These are phyloP conservation scores for Starmera caribaea DNA, from an alignment of 805 yeast species.

Conservation along the genomic window DNA sequence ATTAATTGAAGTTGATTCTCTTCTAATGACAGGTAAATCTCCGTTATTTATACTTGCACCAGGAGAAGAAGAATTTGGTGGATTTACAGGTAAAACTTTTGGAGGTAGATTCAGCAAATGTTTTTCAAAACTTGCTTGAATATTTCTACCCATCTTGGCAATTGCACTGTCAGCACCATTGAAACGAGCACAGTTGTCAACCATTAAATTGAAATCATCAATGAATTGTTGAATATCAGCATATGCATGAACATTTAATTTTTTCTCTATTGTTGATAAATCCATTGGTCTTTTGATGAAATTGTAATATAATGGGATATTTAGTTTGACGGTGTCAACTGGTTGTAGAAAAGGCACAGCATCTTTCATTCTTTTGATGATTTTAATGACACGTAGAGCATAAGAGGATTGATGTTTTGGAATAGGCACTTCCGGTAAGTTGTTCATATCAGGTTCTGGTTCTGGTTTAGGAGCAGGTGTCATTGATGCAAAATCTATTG, in stretches of 20 bases:
- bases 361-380: constrained; percentile 84
- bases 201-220: constrained; percentile 78
- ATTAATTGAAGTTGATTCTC: constrained; percentile 59
- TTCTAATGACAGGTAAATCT: constrained; percentile 56
- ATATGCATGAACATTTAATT: constrained; percentile 62
- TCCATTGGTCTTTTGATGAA: constrained; percentile 88
- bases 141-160: constrained; percentile 83
- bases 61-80: constrained; percentile 14
- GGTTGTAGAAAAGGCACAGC: constrained; percentile 86
- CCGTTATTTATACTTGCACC: constrained; percentile 23
- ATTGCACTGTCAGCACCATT: constrained; percentile 81
- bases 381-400: constrained; percentile 69
- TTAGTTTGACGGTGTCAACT: constrained; percentile 80
- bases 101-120: constrained; percentile 90
- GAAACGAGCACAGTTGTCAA: constrained; percentile 69
- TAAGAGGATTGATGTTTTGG: constrained; percentile 81
- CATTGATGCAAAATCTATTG: constrained; percentile 10
- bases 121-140: constrained; percentile 88
- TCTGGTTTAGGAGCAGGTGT: constrained; percentile 72
- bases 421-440: constrained; percentile 55
- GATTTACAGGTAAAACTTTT: constrained; percentile 27
- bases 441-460: constrained; percentile 61
- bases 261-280: constrained; percentile 79
- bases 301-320: constrained; percentile 86
- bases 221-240: constrained; percentile 57